Percentiles rank a stretch among this genome's conserved stretches.
Evolutionary conservation across 495 filamentous ascomycete species (phyloP).

Genomic region (Talaromyces adpressus): DNA sequence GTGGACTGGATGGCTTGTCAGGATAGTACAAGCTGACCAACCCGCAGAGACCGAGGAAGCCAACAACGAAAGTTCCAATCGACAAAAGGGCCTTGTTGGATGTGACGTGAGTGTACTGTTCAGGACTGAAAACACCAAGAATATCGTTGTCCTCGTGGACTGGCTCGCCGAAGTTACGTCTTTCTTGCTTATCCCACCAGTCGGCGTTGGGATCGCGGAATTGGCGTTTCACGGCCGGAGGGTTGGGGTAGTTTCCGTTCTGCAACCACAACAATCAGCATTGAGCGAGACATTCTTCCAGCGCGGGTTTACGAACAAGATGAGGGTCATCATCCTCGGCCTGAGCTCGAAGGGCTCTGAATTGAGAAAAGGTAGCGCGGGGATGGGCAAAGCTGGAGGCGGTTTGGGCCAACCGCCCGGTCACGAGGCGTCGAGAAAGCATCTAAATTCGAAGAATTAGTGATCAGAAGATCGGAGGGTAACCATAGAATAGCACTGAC

Average conservation of each 20-base stretch:
- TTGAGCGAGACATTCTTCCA: conserved; percentile 9
- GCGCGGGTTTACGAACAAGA: conserved; percentile 51
- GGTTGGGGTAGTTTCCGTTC: conserved; percentile 93
- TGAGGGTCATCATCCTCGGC: conserved; percentile 65
- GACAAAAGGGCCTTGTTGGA: conserved; percentile 65
- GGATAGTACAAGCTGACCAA: conserved; percentile 70
- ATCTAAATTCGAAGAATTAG: conserved; percentile 39
- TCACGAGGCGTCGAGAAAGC: conserved; percentile 55
- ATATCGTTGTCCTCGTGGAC: conserved; percentile 97
- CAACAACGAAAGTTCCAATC: conserved; percentile 65
- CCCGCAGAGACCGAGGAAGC: conserved; percentile 63
- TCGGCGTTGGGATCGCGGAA: conserved; percentile 87
- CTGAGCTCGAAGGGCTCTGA: conserved; percentile 39
- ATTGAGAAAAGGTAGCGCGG: conserved; percentile 47
- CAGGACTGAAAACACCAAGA: conserved; percentile 79
- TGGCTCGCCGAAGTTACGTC: conserved; percentile 90
- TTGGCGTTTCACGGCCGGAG: conserved; percentile 71
- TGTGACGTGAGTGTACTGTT: conserved; percentile 81
- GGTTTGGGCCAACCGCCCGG: conserved; percentile 39
- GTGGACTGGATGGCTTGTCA: conserved; percentile 72
- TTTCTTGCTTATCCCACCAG: conserved; percentile 98
- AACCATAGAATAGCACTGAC: conserved; percentile 15
- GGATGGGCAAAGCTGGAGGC: conserved; percentile 43
- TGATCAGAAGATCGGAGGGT: neutral
- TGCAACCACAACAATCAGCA: conserved; percentile 25